A percentile compares a stretch with the other conserved stretches of the same genome.
Conservation (phyloP, 2,329 filamentous ascomycete species). For the Gaeumannomyces tritici region DNA sequence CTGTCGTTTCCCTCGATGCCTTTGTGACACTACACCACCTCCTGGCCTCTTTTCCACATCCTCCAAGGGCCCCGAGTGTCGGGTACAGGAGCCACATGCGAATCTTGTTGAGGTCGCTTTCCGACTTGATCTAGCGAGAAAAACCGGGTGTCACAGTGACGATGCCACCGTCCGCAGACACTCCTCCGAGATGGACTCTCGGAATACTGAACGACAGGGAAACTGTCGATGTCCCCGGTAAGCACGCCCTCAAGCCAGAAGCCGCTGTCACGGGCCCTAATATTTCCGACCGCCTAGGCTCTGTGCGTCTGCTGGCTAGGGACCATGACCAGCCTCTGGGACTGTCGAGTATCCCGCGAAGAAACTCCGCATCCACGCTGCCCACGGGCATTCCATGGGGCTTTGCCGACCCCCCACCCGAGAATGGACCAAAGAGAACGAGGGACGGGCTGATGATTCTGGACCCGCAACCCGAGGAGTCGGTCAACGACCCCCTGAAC, state of each 20-base stretch:
- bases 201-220: constrained; percentile 75
- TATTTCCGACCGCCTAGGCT: constrained; percentile 30
- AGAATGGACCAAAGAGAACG: constrained; percentile 56
- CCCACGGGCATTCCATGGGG: constrained; percentile 33
- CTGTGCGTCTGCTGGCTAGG: constrained; percentile 45
- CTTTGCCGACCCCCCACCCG: constrained; percentile 12
- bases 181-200: constrained; percentile 45
- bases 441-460: constrained; percentile 75
- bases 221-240: constrained; percentile 83
- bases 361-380: constrained; percentile 49
- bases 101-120: neutral
- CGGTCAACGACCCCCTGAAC: constrained; percentile 82
- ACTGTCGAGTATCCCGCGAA: constrained; percentile 44
- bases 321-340: constrained; percentile 51
- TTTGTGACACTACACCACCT: neutral
- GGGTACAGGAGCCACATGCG: neutral
- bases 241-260: constrained; percentile 12
- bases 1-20: no score
- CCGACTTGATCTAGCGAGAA: neutral
- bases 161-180: constrained; percentile 1
- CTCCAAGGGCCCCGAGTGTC: neutral
- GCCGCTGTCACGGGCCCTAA: neutral
- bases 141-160: neutral
- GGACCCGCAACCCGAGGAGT: constrained; percentile 86
- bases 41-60: neutral